These are phyloP conservation scores for Hirschioporus abietinus DNA, from an alignment of 768 basidiomycete genomes.

Conservation along the genomic window DNA sequence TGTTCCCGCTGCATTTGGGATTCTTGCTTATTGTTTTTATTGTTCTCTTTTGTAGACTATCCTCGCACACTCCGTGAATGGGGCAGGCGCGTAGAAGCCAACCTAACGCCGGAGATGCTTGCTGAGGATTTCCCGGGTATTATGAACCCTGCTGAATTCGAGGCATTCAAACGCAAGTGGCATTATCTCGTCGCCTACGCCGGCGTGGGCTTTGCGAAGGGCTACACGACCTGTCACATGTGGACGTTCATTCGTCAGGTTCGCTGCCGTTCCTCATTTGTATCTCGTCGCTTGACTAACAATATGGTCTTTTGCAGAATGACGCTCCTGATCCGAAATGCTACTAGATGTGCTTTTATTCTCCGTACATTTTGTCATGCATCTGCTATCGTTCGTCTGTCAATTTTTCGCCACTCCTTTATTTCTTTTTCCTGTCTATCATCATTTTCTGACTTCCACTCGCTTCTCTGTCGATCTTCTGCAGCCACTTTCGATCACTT, in stretches of 20 bases:
- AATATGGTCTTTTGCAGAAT: not conserved
- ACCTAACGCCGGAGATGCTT: constrained; percentile 54
- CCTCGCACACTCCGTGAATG: constrained; percentile 92
- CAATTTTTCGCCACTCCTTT: not conserved
- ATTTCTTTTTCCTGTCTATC: not conserved
- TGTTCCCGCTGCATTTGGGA: constrained; percentile 1
- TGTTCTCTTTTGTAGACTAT: constrained; percentile 46
- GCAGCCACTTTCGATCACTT: not conserved
- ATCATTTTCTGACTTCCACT: not conserved
- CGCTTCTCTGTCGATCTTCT: not conserved
- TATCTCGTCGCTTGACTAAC: not conserved
- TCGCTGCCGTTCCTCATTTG: not conserved
- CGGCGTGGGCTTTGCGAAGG: constrained; percentile 72
- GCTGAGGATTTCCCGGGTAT: constrained; percentile 56
- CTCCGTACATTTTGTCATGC: not conserved
- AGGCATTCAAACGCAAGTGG: constrained; percentile 74
- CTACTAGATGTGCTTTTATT: not conserved
- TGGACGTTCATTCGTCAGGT: constrained; percentile 66
- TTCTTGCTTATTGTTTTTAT: not conserved
- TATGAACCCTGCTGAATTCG: constrained; percentile 50
- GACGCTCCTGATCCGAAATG: not conserved
- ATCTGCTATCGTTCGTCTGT: not conserved
- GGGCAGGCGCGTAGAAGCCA: constrained; percentile 61
- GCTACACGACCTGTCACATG: constrained; percentile 81
- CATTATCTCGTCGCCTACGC: constrained; percentile 81